Conservation (phyloP, 352 stramenopile genomes). For the Phytopythium oedochilum region DNA sequence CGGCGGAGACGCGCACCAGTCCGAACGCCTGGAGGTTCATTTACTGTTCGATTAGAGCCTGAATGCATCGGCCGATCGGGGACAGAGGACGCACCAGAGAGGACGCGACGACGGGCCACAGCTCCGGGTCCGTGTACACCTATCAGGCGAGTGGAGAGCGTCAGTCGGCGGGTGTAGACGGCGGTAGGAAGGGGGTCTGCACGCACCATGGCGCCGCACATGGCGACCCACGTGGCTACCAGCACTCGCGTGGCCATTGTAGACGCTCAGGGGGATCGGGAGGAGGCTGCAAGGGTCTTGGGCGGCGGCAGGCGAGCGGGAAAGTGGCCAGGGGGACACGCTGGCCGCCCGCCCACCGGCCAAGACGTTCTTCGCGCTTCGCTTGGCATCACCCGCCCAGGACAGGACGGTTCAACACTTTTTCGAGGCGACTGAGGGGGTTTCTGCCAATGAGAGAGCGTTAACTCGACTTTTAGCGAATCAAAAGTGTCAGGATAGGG, state of each 20-base stretch:
- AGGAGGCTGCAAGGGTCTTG: neutral
- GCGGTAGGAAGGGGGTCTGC: neutral
- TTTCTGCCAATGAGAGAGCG: too few relatives aligned
- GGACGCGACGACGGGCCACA: conserved; percentile 63
- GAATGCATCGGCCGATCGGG: too few relatives aligned
- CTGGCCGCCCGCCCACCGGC: too few relatives aligned
- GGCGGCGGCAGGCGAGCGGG: neutral
- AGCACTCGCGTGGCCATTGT: conserved; percentile 55
- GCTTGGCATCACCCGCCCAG: too few relatives aligned
- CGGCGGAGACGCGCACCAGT: conserved; percentile 28
- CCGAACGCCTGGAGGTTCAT: conserved; percentile 60
- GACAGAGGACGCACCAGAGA: conserved; percentile 32
- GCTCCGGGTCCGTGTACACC: conserved; percentile 49
- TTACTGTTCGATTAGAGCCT: too few relatives aligned
- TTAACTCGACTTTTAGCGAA: too few relatives aligned
- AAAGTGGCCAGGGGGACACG: neutral
- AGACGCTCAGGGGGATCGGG: neutral
- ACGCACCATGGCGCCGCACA: conserved; percentile 62
- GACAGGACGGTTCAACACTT: too few relatives aligned
- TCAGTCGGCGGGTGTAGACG: neutral
- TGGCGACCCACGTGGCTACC: conserved; percentile 49
- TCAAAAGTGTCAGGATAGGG: too few relatives aligned
- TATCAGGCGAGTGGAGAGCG: conserved; percentile 15
- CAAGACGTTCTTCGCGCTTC: neutral
- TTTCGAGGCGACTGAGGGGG: too few relatives aligned